These are phyloP conservation scores for Trichomonas gallinae DNA, from an alignment of 208 protist genomes.

Conservation along the genomic window DNA sequence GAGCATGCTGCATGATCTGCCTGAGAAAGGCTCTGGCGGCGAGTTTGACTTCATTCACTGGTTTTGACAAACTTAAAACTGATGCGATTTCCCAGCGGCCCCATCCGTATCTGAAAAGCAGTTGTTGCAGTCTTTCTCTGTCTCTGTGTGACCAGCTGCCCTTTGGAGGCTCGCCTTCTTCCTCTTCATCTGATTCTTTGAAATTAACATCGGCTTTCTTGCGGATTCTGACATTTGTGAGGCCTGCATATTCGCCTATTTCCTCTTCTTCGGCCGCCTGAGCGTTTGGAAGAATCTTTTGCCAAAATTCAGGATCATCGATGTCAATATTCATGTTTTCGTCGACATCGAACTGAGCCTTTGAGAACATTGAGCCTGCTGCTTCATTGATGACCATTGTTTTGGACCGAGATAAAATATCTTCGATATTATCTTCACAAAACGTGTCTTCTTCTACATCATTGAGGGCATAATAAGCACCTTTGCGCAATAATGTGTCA, in stretches of 20 bases:
- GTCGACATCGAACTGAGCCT: not conserved
- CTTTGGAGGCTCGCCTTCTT: not conserved
- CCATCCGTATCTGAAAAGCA: not conserved
- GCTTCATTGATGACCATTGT: not conserved
- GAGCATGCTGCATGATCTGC: not conserved
- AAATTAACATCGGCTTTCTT: not conserved
- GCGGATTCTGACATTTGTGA: not conserved
- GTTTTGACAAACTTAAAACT: not conserved
- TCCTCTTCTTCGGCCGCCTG: not conserved
- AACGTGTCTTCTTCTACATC: conserved; percentile 13
- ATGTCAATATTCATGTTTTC: not conserved
- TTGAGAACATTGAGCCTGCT: not conserved
- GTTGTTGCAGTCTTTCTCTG: not conserved
- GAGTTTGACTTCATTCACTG: not conserved
- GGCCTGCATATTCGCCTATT: not conserved
- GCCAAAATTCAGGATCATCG: not conserved
- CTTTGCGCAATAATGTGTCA: not conserved
- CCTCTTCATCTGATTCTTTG: not conserved
- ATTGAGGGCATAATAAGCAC: not conserved
- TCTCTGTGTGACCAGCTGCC: not conserved
- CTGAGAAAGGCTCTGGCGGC: not conserved
- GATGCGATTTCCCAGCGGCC: not conserved
- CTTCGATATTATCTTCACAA: not conserved
- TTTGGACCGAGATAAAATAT: not conserved
- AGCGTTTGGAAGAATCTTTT: not conserved